Evolutionary conservation across 345 rosid genomes (phyloP).

Genomic region (Litchi chinensis): DNA sequence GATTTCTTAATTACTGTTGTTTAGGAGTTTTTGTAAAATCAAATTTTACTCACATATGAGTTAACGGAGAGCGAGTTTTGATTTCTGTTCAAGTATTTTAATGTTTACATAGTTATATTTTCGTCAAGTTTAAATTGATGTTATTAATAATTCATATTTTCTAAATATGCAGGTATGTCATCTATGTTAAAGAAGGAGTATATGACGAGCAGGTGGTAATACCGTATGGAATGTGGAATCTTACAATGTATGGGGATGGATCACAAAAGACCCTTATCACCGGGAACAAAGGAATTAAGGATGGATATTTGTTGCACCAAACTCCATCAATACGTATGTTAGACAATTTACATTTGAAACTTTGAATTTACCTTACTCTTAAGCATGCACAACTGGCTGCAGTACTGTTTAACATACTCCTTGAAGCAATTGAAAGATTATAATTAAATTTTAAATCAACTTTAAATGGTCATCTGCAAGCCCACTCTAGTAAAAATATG

Average conservation of each 20-base stretch:
- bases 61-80: background rate
- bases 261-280: constrained; percentile 75
- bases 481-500: too few relatives aligned
- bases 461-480: too few relatives aligned
- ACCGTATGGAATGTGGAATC: constrained; percentile 50
- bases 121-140: too few relatives aligned
- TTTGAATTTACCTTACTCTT: background rate
- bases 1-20: too few relatives aligned
- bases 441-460: too few relatives aligned
- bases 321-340: constrained; percentile 44
- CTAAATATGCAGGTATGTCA: constrained; percentile 54
- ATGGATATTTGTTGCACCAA: constrained; percentile 30
- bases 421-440: too few relatives aligned
- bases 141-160: background rate
- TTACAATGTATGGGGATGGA: constrained; percentile 81
- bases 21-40: background rate
- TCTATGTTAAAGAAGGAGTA: constrained; percentile 67
- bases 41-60: too few relatives aligned
- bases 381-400: background rate
- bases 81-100: background rate
- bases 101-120: background rate
- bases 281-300: constrained; percentile 58
- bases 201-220: constrained; percentile 65
- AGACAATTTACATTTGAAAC: constrained; percentile 8
- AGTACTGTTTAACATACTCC: too few relatives aligned